These are phyloP conservation scores for Leersia perrieri DNA, from an alignment of 176 grass and related monocot species.

Conservation along the genomic window DNA sequence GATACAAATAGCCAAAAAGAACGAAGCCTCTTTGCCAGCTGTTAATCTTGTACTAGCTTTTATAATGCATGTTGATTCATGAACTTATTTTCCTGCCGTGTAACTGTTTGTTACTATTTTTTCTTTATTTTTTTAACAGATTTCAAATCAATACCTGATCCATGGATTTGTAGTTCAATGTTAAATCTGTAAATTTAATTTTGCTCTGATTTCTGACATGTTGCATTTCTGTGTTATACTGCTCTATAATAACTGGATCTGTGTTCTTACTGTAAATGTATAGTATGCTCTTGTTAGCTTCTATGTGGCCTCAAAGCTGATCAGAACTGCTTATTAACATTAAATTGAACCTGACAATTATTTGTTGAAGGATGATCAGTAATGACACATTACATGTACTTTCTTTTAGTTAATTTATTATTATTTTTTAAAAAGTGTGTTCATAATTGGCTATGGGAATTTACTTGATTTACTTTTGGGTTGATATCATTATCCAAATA, in stretches of 20 bases:
- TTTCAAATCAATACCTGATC: background rate
- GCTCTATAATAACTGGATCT: background rate
- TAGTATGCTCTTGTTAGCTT: background rate
- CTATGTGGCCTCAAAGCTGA: background rate
- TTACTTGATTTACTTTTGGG: conserved; percentile 3
- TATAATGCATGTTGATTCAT: background rate
- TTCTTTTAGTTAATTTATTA: background rate
- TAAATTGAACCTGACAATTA: background rate
- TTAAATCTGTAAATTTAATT: background rate
- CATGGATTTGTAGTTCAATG: background rate
- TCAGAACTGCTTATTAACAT: background rate
- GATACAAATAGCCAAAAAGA: no score
- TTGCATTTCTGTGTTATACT: background rate
- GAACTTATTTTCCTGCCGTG: background rate
- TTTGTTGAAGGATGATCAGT: background rate
- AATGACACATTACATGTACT: background rate
- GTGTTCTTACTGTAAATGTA: background rate
- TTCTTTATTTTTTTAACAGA: background rate
- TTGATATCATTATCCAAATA: background rate
- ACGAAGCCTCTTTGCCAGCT: no score
- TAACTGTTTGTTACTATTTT: background rate
- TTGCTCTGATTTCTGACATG: background rate
- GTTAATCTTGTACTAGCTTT: background rate
- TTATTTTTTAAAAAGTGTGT: background rate
- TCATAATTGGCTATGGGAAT: background rate